Conservation (phyloP, 176 grass and related monocot genomes). For the Aegilops sharonensis region DNA sequence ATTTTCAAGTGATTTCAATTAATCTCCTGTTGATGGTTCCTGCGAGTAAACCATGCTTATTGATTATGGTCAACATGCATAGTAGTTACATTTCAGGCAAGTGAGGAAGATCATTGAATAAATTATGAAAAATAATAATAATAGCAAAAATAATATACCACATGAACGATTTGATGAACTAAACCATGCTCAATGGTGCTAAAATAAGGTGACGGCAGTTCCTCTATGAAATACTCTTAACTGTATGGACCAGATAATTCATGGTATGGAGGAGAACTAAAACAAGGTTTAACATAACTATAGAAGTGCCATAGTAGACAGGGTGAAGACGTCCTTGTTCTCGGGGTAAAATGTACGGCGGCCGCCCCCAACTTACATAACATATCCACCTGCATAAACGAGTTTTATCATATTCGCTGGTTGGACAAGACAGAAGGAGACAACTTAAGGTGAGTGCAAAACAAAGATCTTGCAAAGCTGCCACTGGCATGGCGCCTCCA, state of each 20-base stretch:
- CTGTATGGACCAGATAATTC: too few species aligned
- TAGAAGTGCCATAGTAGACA: neutral
- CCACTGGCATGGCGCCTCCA: neutral
- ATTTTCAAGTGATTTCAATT: neutral
- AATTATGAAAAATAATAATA: neutral
- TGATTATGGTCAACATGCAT: neutral
- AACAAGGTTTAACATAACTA: neutral
- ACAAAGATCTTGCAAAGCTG: neutral
- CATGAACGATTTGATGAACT: too few species aligned
- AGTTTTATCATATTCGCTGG: neutral
- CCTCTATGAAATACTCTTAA: too few species aligned
- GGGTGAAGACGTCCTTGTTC: neutral
- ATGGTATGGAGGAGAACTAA: neutral
- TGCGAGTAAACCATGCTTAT: neutral
- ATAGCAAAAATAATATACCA: neutral
- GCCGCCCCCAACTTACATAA: too few species aligned
- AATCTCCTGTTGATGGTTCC: neutral
- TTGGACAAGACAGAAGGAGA: neutral
- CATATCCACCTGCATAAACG: too few species aligned
- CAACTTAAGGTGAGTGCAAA: too few species aligned
- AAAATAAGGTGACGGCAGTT: too few species aligned
- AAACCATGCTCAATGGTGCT: too few species aligned
- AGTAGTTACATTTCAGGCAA: neutral
- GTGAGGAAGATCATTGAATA: neutral
- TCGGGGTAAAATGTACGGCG: neutral